phyloP scores from a whole-genome alignment of 2,329 filamentous ascomycete species.

The Claviceps quebecensis region DNA sequence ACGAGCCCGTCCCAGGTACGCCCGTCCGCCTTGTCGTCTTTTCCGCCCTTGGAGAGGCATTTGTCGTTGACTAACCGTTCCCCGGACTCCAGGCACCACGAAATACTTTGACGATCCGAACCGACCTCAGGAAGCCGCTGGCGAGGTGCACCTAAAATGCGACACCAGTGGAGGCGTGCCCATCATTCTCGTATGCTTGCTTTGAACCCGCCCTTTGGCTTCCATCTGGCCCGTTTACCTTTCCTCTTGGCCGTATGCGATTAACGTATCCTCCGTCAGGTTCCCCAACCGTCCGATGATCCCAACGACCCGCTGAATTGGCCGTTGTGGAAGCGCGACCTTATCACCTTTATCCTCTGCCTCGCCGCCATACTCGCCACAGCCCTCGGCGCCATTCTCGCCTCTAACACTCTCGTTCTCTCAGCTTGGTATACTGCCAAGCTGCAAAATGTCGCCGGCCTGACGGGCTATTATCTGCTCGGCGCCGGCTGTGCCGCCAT shows the following conservation, averaged over 20 bases:
- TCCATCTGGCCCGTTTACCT: no score
- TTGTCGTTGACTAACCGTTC: not conserved
- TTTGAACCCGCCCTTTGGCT: no score
- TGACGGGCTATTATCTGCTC: slow-evolving; percentile 79
- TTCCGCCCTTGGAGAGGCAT: not conserved
- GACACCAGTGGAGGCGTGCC: slow-evolving; percentile 51
- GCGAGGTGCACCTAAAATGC: slow-evolving; percentile 48
- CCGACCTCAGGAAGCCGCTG: slow-evolving; percentile 28
- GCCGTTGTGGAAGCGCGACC: slow-evolving; percentile 74
- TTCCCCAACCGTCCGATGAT: slow-evolving; percentile 78
- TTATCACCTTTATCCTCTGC: slow-evolving; percentile 66
- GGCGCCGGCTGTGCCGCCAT: slow-evolving; percentile 71
- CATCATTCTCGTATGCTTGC: slow-evolving; percentile 55
- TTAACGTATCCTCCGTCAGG: slow-evolving; percentile 15
- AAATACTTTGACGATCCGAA: slow-evolving; percentile 49
- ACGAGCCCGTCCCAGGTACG: slow-evolving; percentile 62
- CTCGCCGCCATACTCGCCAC: slow-evolving; percentile 71
- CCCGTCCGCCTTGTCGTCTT: not conserved
- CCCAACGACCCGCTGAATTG: slow-evolving; percentile 79
- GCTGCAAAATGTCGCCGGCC: slow-evolving; percentile 64
- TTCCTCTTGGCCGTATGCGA: no score
- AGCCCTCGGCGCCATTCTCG: slow-evolving; percentile 72
- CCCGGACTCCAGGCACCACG: slow-evolving; percentile 36
- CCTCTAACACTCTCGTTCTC: slow-evolving; percentile 73
- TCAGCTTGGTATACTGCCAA: slow-evolving; percentile 48